Conservation (phyloP, 2,329 filamentous ascomycete species). For the Juglanconis juglandina region DNA sequence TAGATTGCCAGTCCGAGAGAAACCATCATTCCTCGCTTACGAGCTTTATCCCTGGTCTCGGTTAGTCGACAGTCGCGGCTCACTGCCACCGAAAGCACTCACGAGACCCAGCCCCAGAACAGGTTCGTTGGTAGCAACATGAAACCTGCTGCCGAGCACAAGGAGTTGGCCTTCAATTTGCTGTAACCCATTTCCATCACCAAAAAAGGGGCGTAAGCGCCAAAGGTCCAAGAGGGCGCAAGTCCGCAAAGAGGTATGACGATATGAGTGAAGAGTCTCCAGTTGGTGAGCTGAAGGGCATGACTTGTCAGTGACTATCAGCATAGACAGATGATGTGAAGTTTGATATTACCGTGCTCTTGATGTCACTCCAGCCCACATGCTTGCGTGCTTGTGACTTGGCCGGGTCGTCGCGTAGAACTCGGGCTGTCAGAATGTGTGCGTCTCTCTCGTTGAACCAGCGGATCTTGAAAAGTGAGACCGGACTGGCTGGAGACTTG, state of each 20-base stretch:
- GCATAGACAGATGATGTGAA: neutral
- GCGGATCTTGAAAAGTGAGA: slow-evolving; percentile 8
- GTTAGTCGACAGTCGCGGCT: neutral
- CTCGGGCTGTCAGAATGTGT: slow-evolving; percentile 31
- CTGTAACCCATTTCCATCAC: slow-evolving; percentile 51
- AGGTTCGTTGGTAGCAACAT: slow-evolving; percentile 8
- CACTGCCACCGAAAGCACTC: neutral
- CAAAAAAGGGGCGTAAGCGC: slow-evolving; percentile 53
- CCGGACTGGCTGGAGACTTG: slow-evolving; percentile 12
- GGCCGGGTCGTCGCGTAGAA: slow-evolving; percentile 33
- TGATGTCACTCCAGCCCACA: slow-evolving; percentile 31
- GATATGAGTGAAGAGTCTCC: slow-evolving; percentile 51
- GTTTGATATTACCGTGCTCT: slow-evolving; percentile 25
- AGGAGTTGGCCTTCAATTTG: slow-evolving; percentile 46
- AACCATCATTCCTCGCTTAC: slow-evolving; percentile 7
- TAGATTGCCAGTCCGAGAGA: neutral
- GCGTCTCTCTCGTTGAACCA: slow-evolving; percentile 24
- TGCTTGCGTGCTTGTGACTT: slow-evolving; percentile 29
- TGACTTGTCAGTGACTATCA: neutral
- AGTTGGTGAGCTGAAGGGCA: slow-evolving; percentile 39
- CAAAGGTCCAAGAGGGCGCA: slow-evolving; percentile 43
- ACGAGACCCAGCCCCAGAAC: slow-evolving; percentile 7
- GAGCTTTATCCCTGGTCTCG: neutral
- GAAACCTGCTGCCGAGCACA: slow-evolving; percentile 7
- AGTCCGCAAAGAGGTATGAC: slow-evolving; percentile 48